A percentile compares a stretch with the other conserved stretches of the same genome.
phyloP scores from a whole-genome alignment of 352 stramenopile genomes.

The Phytophthora syringae region DNA sequence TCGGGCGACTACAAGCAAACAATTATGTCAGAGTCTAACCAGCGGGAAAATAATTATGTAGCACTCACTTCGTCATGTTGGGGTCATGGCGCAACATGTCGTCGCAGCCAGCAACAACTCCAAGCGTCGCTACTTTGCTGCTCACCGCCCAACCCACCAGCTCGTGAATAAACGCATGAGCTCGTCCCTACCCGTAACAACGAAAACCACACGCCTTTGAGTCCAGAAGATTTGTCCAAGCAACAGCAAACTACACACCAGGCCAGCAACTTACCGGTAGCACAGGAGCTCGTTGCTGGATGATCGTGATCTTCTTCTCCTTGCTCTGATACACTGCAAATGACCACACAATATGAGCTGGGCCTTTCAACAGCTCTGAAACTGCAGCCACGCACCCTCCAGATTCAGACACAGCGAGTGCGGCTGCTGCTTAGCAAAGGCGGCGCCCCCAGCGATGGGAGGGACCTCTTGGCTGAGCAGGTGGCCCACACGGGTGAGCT shows the following conservation, averaged over 20 bases:
- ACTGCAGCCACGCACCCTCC: conserved; percentile 49
- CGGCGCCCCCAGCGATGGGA: conserved; percentile 64
- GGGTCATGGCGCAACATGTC: conserved; percentile 84
- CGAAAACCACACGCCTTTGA: not conserved
- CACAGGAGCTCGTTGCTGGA: conserved; percentile 75
- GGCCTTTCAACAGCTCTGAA: not conserved
- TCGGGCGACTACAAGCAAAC: conserved; percentile 50
- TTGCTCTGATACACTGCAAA: conserved; percentile 67
- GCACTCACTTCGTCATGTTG: conserved; percentile 68
- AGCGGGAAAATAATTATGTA: conserved; percentile 26
- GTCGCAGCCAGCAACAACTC: conserved; percentile 69
- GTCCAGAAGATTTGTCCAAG: too few relatives aligned
- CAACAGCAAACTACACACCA: not conserved
- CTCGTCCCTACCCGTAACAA: conserved; percentile 48
- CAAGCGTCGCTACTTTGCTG: conserved; percentile 54
- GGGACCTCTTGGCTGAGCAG: conserved; percentile 67
- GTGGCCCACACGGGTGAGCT: conserved; percentile 58
- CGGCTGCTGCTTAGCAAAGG: conserved; percentile 51
- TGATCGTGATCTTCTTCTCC: conserved; percentile 68
- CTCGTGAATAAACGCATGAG: conserved; percentile 54
- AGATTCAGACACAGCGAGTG: conserved; percentile 77
- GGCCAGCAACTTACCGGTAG: conserved; percentile 38
- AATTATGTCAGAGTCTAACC: not conserved
- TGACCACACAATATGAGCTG: not conserved
- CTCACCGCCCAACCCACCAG: conserved; percentile 59